Evolutionary conservation across 441 rosid species (phyloP).

Genomic region (Melastoma candidum): DNA sequence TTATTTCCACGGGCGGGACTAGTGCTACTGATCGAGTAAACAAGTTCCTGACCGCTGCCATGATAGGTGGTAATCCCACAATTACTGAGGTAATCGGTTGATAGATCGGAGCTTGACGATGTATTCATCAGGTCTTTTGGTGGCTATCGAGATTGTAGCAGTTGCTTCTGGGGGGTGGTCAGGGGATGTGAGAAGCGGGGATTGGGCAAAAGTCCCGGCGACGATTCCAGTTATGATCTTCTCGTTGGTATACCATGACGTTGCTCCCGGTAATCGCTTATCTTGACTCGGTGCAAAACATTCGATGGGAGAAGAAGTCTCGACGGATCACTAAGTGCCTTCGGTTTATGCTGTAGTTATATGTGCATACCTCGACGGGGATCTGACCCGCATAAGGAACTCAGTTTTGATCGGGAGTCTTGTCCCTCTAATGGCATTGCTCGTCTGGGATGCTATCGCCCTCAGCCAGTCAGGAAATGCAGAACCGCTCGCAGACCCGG

Average conservation of each 20-base stretch:
- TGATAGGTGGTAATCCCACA: slow-evolving; percentile 31
- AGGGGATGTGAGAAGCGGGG: slow-evolving; percentile 29
- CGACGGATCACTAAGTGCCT: neutral
- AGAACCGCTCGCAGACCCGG: slow-evolving; percentile 35
- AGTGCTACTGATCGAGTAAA: slow-evolving; percentile 41
- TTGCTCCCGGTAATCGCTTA: slow-evolving; percentile 35
- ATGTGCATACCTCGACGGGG: slow-evolving; percentile 56
- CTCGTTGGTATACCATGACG: slow-evolving; percentile 51
- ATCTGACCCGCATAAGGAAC: slow-evolving; percentile 35
- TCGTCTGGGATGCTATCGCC: slow-evolving; percentile 45
- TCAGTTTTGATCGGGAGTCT: slow-evolving; percentile 47
- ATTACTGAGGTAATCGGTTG: neutral
- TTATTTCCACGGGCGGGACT: slow-evolving; percentile 44
- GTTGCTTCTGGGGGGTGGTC: slow-evolving; percentile 37
- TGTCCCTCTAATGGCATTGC: slow-evolving; percentile 44
- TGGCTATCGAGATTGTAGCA: slow-evolving; percentile 42
- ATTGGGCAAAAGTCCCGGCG: slow-evolving; percentile 48
- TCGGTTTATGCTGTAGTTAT: slow-evolving; percentile 30
- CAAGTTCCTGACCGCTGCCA: slow-evolving; percentile 47
- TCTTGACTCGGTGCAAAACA: neutral
- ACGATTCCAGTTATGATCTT: slow-evolving; percentile 49
- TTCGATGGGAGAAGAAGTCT: slow-evolving; percentile 1
- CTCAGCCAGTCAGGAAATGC: slow-evolving; percentile 36
- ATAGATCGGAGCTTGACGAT: neutral
- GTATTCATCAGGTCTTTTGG: slow-evolving; percentile 31